Conservation (phyloP, 2,329 filamentous ascomycete species). For the Tolypocladium capitatum region DNA sequence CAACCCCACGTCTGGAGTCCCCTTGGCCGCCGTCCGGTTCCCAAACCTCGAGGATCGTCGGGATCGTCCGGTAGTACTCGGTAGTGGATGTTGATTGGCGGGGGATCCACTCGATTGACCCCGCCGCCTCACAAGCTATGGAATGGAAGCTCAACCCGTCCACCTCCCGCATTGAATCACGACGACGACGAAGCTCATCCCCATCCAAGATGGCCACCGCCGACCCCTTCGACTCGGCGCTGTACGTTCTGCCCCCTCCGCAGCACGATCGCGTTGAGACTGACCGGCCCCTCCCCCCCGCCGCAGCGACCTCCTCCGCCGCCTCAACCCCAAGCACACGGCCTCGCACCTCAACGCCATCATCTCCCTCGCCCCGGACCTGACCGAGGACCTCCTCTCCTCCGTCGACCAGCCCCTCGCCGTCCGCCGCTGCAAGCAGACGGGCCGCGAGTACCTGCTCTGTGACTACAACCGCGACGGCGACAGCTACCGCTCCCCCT, state of each 20-base stretch:
- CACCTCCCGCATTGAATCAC: neutral
- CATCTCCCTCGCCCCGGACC: slow-evolving; percentile 74
- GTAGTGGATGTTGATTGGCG: no score
- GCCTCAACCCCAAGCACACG: slow-evolving; percentile 89
- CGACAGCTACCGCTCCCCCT: slow-evolving; percentile 94
- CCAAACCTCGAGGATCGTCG: no score
- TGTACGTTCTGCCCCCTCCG: slow-evolving; percentile 32
- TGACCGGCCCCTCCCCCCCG: neutral
- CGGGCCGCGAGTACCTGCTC: slow-evolving; percentile 88
- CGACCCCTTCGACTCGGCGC: slow-evolving; percentile 61
- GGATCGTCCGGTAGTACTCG: no score
- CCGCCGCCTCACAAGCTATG: neutral
- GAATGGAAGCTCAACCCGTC: neutral
- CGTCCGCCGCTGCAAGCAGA: slow-evolving; percentile 72
- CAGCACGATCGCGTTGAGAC: neutral
- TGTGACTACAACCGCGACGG: slow-evolving; percentile 99
- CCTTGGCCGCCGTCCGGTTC: no score
- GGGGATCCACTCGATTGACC: neutral
- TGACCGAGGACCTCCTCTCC: slow-evolving; percentile 94
- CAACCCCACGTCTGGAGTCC: no score
- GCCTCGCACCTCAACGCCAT: slow-evolving; percentile 78
- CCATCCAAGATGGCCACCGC: slow-evolving; percentile 27
- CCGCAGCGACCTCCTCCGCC: slow-evolving; percentile 85
- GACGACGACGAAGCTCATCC: neutral
- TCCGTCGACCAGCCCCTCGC: slow-evolving; percentile 93